Evolutionary conservation across 305 asterid species (phyloP).

Genomic region (Withania somnifera): DNA sequence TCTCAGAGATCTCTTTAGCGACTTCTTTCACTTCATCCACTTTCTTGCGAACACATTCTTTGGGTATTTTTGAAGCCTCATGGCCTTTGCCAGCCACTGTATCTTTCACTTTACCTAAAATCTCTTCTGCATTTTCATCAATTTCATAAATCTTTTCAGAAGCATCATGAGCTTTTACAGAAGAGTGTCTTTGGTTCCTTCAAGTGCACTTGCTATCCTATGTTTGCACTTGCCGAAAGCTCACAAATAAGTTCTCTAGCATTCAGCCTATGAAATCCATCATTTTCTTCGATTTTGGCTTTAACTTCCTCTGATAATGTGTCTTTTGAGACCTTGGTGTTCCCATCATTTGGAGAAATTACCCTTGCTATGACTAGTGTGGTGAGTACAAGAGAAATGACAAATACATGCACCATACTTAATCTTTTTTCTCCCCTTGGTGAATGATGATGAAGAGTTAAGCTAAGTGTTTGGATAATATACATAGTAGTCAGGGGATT

Average conservation of each 20-base stretch:
- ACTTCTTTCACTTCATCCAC: slow-evolving; percentile 1
- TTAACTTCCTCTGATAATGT: neutral
- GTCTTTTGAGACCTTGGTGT: slow-evolving; percentile 14
- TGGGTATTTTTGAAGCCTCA: neutral
- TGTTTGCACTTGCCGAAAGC: slow-evolving; percentile 31
- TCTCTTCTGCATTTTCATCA: slow-evolving; percentile 2
- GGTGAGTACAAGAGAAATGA: slow-evolving; percentile 15
- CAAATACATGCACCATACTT: slow-evolving; percentile 30
- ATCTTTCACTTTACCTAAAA: neutral
- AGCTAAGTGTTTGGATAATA: neutral
- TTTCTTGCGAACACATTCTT: no score
- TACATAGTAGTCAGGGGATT: neutral
- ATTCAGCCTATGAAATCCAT: neutral
- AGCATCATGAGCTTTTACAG: no score
- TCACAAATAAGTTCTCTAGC: slow-evolving; percentile 24
- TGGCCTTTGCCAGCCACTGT: neutral
- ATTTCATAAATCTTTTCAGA: slow-evolving; percentile 6
- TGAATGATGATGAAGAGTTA: neutral
- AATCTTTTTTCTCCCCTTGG: neutral
- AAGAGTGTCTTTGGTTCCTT: neutral
- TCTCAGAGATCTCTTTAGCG: slow-evolving; percentile 5
- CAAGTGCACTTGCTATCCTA: slow-evolving; percentile 8
- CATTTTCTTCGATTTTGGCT: neutral
- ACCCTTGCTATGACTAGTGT: slow-evolving; percentile 18
- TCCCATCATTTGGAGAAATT: slow-evolving; percentile 19